These are phyloP conservation scores for Vitis rupestris DNA, from an alignment of 164 flowering plant species.

Conservation along the genomic window DNA sequence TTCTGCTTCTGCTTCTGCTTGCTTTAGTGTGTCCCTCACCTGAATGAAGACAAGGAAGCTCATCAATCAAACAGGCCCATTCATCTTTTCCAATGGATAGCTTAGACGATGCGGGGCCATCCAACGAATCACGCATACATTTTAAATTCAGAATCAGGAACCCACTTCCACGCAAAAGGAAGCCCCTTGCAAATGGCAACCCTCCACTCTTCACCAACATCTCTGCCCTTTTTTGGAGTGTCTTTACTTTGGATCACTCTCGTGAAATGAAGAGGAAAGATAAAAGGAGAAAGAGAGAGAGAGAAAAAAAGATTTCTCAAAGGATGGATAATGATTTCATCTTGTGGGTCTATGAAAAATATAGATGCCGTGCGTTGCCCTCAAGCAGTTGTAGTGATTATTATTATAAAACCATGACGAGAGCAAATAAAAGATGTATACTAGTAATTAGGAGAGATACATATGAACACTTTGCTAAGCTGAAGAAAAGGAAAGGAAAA, in stretches of 20 bases:
- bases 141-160: slow-evolving; percentile 43
- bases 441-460: background rate
- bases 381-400: slow-evolving; percentile 40
- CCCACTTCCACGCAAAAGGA: slow-evolving; percentile 40
- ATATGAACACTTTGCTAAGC: slow-evolving; percentile 15
- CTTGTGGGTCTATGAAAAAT: slow-evolving; percentile 25
- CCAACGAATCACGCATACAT: slow-evolving; percentile 27
- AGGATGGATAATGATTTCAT: slow-evolving; percentile 35
- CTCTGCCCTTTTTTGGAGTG: slow-evolving; percentile 19
- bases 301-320: slow-evolving; percentile 23
- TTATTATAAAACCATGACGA: slow-evolving; percentile 27
- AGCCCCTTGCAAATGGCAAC: slow-evolving; percentile 25
- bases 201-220: slow-evolving; percentile 24
- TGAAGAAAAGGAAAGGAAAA: background rate
- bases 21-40: slow-evolving; percentile 2
- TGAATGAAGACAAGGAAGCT: slow-evolving; percentile 35
- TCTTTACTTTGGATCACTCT: slow-evolving; percentile 21
- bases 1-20: slow-evolving; percentile 18
- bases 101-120: slow-evolving; percentile 23
- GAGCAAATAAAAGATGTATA: slow-evolving; percentile 2
- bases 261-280: slow-evolving; percentile 20
- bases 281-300: background rate
- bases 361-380: slow-evolving; percentile 46
- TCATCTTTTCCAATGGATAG: slow-evolving; percentile 22
- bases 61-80: slow-evolving; percentile 23